A percentile compares a stretch with the other conserved stretches of the same genome.
phyloP scores from a whole-genome alignment of 768 basidiomycete genomes.

The Trametes sanguinea region DNA sequence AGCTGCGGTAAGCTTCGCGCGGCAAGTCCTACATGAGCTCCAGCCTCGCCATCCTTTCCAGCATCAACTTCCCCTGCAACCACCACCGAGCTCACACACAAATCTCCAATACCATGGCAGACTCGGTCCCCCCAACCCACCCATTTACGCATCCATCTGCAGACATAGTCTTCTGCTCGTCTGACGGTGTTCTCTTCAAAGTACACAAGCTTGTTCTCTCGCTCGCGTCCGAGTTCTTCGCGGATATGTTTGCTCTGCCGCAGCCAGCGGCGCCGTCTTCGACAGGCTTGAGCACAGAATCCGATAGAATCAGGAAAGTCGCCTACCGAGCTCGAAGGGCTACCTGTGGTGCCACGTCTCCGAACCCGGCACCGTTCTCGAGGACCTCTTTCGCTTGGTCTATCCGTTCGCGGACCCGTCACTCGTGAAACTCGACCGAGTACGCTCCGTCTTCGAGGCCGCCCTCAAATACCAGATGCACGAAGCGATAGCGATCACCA shows the following conservation, averaged over 20 bases:
- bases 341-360: background rate
- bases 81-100: no score
- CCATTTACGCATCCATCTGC: background rate
- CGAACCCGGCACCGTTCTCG: slow-evolving; percentile 4
- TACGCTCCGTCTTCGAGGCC: slow-evolving; percentile 21
- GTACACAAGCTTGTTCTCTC: slow-evolving; percentile 37
- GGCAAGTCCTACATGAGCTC: no score
- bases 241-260: slow-evolving; percentile 35
- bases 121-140: no score
- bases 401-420: slow-evolving; percentile 37
- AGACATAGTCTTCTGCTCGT: background rate
- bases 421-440: background rate
- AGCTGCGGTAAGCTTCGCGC: no score
- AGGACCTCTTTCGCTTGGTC: slow-evolving; percentile 27
- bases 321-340: background rate
- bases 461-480: slow-evolving; percentile 30
- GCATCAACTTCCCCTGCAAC: no score
- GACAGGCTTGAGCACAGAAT: no score
- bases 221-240: slow-evolving; percentile 38
- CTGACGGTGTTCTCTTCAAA: slow-evolving; percentile 1
- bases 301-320: no score
- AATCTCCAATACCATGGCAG: no score
- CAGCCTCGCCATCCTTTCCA: no score
- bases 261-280: slow-evolving; percentile 20
- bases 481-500: slow-evolving; percentile 22